Percentiles rank a stretch among this genome's conserved stretches.
Conservation (phyloP, 2,329 filamentous ascomycete genomes). For the Colletotrichum sojae region DNA sequence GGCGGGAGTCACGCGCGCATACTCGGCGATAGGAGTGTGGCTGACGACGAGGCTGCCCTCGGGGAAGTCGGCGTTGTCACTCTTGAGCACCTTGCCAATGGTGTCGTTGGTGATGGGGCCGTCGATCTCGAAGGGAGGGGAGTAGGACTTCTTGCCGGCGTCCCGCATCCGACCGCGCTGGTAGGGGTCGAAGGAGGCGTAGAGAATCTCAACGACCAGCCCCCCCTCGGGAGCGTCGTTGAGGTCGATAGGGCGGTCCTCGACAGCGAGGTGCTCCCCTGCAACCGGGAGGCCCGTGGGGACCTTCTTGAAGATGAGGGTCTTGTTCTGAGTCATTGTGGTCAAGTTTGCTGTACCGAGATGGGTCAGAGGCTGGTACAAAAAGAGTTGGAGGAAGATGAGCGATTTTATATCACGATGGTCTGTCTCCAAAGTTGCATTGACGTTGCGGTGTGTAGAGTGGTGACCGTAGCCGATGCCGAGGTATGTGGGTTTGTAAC, state of each 20-base stretch:
- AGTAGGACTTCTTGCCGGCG: constrained; percentile 75
- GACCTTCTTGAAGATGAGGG: constrained; percentile 79
- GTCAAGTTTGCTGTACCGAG: neutral
- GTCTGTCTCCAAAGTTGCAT: neutral
- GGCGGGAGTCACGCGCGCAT: constrained; percentile 52
- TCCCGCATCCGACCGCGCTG: constrained; percentile 84
- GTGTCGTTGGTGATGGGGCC: constrained; percentile 75
- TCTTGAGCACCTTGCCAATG: constrained; percentile 80
- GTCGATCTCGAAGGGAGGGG: constrained; percentile 72
- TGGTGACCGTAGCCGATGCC: neutral
- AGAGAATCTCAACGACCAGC: constrained; percentile 78
- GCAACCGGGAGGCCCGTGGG: constrained; percentile 77
- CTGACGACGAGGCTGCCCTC: constrained; percentile 60
- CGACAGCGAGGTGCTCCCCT: constrained; percentile 79
- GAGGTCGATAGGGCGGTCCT: constrained; percentile 77
- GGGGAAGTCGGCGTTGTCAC: constrained; percentile 69
- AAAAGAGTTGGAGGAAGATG: neutral
- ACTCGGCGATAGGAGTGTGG: constrained; percentile 75
- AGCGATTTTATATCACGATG: neutral
- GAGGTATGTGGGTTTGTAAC: neutral
- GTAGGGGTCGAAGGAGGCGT: constrained; percentile 87
- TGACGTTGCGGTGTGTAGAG: neutral
- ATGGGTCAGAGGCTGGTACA: neutral
- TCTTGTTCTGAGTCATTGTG: constrained; percentile 76
- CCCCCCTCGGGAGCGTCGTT: constrained; percentile 73